These are phyloP conservation scores for Chlamydomonas sp. DNA, from an alignment of 139 green algal genomes.

Conservation along the genomic window DNA sequence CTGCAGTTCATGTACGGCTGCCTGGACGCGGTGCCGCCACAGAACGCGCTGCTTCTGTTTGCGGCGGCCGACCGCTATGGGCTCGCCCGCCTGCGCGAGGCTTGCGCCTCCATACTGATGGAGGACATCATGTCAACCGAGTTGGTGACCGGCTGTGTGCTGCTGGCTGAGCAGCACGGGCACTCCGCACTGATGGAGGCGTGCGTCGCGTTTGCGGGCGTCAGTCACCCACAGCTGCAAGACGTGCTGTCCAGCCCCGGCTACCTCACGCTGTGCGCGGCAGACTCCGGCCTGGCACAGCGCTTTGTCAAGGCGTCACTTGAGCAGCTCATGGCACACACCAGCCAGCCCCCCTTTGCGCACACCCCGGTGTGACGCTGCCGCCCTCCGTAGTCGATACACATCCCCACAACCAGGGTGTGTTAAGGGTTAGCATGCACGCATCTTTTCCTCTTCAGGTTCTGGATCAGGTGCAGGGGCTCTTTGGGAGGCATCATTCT, in stretches of 20 bases:
- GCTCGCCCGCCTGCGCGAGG: conserved; percentile 7
- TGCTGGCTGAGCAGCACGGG: conserved; percentile 18
- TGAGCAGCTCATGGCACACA: conserved; percentile 1
- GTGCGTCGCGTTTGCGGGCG: conserved; percentile 10
- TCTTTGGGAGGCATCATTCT: too few species aligned
- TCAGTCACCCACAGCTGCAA: conserved; percentile 2
- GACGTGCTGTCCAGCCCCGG: conserved; percentile 14
- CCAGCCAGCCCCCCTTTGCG: too few species aligned
- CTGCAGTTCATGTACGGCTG: conserved; percentile 24
- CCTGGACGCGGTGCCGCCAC: conserved; percentile 6
- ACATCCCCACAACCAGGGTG: too few species aligned
- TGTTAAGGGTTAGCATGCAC: too few species aligned
- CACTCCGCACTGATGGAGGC: conserved; percentile 15
- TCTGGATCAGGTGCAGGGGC: too few species aligned
- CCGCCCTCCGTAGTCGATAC: too few species aligned
- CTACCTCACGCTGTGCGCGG: conserved; percentile 16
- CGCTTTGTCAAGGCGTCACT: conserved; percentile 11
- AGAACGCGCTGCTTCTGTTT: conserved; percentile 16
- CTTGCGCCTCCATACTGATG: conserved; percentile 11
- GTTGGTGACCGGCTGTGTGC: conserved; percentile 10
- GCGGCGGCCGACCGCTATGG: conserved; percentile 16
- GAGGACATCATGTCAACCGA: conserved; percentile 2
- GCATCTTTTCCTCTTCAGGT: too few species aligned
- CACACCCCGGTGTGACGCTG: too few species aligned
- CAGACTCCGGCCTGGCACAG: neutral